Percentiles rank a stretch among this genome's conserved stretches.
These are phyloP conservation scores for Nigrospora oryzae DNA, from an alignment of 2,329 filamentous ascomycete genomes.

Conservation along the genomic window DNA sequence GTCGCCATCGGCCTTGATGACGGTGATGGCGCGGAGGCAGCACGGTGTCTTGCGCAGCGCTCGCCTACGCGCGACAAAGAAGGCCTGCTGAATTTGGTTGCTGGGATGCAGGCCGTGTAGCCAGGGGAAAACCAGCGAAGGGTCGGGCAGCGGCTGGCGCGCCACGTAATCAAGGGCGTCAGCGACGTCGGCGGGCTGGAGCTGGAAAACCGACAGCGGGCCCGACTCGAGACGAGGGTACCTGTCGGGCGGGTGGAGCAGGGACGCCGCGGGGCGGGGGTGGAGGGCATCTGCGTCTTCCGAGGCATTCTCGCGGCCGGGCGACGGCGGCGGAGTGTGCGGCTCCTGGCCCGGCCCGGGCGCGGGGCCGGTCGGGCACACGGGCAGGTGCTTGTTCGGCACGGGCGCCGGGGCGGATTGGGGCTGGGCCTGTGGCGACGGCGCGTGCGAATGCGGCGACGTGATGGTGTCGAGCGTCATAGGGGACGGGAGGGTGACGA, in stretches of 20 bases:
- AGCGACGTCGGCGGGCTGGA: slow-evolving; percentile 60
- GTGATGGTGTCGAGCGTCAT: slow-evolving; percentile 31
- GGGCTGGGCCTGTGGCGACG: slow-evolving; percentile 10
- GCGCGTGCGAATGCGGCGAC: not conserved
- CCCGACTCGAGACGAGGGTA: slow-evolving; percentile 45
- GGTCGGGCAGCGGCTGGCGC: slow-evolving; percentile 73
- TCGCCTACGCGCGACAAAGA: slow-evolving; percentile 74
- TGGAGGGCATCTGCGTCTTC: not conserved
- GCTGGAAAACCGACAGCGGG: slow-evolving; percentile 58
- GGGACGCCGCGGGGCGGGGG: slow-evolving; percentile 49
- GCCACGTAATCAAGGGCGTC: slow-evolving; percentile 69
- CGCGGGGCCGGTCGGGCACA: slow-evolving; percentile 73
- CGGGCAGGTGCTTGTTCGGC: slow-evolving; percentile 86
- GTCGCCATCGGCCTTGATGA: slow-evolving; percentile 86
- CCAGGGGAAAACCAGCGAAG: slow-evolving; percentile 90
- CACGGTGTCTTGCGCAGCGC: slow-evolving; percentile 61
- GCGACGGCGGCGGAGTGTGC: slow-evolving; percentile 59
- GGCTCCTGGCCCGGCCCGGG: slow-evolving; percentile 39
- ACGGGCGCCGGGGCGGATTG: slow-evolving; percentile 36
- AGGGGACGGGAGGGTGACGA: slow-evolving; percentile 29
- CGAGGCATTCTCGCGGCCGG: slow-evolving; percentile 40
- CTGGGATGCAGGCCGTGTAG: slow-evolving; percentile 84
- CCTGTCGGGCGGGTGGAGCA: slow-evolving; percentile 65
- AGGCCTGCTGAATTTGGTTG: slow-evolving; percentile 82
- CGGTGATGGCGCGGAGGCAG: slow-evolving; percentile 71